Percentiles rank a stretch among this genome's conserved stretches.
Conservation (phyloP, 345 rosid species). For the Moricandia moricandioides region DNA sequence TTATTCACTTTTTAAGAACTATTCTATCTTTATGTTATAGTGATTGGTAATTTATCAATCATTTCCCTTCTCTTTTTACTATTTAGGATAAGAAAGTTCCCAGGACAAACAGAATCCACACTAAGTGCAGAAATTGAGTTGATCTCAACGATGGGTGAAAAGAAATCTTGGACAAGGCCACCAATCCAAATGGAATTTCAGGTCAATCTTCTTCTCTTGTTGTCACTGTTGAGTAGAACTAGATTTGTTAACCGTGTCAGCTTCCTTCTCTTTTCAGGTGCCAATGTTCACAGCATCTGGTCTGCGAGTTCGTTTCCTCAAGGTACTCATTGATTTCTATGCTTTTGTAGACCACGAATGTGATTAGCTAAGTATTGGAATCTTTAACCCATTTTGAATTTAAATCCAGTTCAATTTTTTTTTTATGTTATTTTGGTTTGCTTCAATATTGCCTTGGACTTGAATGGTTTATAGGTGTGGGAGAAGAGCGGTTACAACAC, state of each 20-base stretch:
- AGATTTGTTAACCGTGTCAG: background rate
- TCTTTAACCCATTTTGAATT: background rate
- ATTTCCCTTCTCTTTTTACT: background rate
- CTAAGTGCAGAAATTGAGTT: slow-evolving; percentile 96
- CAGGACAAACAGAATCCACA: slow-evolving; percentile 97
- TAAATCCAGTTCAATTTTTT: background rate
- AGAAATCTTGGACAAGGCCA: slow-evolving; percentile 95
- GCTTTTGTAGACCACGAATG: background rate
- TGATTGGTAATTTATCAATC: background rate
- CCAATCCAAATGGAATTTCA: slow-evolving; percentile 99
- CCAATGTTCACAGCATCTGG: slow-evolving; percentile 99
- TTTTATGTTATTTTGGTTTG: background rate
- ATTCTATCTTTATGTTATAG: background rate
- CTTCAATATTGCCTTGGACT: background rate
- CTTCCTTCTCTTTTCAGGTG: slow-evolving; percentile 50
- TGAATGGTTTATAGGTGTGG: slow-evolving; percentile 69
- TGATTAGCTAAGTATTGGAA: background rate
- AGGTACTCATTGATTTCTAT: slow-evolving; percentile 44
- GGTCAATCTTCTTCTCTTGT: slow-evolving; percentile 43
- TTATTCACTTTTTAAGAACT: slow-evolving; percentile 9
- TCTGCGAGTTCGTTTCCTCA: slow-evolving; percentile 91
- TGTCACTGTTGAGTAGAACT: background rate
- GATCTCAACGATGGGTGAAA: slow-evolving; percentile 90
- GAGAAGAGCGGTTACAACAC: slow-evolving; percentile 99
- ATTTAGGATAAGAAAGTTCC: slow-evolving; percentile 89